phyloP scores from a whole-genome alignment of 192 early-diverging fungal genomes.

The Backusella tuberculispora region DNA sequence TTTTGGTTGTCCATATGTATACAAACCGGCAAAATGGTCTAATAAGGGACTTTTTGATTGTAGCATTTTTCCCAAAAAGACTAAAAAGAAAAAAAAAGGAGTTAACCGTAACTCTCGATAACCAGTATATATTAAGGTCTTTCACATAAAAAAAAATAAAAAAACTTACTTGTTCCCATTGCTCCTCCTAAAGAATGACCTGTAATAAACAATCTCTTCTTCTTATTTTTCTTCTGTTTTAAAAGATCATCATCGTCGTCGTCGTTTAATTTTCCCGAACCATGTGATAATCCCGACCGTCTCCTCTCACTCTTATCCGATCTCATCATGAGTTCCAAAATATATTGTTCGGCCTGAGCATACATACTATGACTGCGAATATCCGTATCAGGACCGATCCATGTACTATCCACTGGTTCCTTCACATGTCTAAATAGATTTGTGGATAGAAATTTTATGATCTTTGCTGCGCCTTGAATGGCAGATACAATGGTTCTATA shows the following conservation, averaged over 20 bases:
- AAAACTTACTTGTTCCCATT: conserved; percentile 46
- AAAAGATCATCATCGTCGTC: too few relatives aligned
- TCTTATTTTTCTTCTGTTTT: conserved; percentile 30
- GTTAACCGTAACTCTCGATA: not conserved
- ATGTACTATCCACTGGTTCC: conserved; percentile 56
- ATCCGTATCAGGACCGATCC: conserved; percentile 43
- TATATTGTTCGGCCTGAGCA: conserved; percentile 47
- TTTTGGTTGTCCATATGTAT: conserved; percentile 56
- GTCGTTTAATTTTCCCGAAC: not conserved
- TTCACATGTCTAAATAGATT: conserved; percentile 48
- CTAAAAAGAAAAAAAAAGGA: conserved; percentile 19
- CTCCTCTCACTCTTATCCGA: not conserved
- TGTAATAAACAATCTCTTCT: conserved; percentile 53
- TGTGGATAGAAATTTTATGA: conserved; percentile 44
- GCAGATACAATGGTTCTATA: conserved; percentile 48
- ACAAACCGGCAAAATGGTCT: conserved; percentile 55
- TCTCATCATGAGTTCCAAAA: conserved; percentile 30
- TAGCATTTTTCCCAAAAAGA: conserved; percentile 58
- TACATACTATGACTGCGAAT: conserved; percentile 45
- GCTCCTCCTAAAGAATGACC: conserved; percentile 56
- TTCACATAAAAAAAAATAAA: not conserved
- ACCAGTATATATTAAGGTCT: not conserved
- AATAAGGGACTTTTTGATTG: conserved; percentile 51
- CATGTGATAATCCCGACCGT: conserved; percentile 19
- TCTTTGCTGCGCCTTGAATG: conserved; percentile 41